These are phyloP conservation scores for Solanum boliviense DNA, from an alignment of 257 asterid species.

Conservation along the genomic window DNA sequence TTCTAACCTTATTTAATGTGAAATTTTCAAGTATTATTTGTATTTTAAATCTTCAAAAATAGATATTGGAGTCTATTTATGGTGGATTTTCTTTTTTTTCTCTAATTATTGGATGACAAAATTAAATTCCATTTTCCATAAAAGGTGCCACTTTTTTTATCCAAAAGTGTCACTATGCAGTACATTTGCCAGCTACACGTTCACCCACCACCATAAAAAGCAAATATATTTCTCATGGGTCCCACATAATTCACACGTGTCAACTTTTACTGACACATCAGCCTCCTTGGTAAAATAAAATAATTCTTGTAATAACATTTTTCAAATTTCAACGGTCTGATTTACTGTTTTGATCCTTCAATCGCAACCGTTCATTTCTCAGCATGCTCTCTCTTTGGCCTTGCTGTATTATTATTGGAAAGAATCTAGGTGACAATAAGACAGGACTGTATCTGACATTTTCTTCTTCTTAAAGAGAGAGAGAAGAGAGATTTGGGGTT, in stretches of 20 bases:
- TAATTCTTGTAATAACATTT: background rate
- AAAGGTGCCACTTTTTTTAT: background rate
- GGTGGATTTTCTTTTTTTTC: background rate
- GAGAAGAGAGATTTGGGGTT: background rate
- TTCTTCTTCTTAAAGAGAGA: constrained; percentile 16
- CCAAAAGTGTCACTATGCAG: background rate
- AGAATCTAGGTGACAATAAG: constrained; percentile 1
- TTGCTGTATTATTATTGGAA: background rate
- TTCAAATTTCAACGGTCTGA: constrained; percentile 66
- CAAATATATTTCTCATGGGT: background rate
- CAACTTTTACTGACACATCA: constrained; percentile 15
- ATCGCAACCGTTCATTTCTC: constrained; percentile 27
- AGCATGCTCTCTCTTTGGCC: background rate
- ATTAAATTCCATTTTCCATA: background rate
- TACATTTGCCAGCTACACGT: background rate
- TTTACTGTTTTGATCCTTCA: constrained; percentile 21
- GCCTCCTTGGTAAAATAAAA: constrained; percentile 20
- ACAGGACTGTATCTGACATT: constrained; percentile 26
- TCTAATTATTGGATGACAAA: background rate
- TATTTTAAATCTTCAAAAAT: background rate
- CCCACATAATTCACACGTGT: constrained; percentile 16
- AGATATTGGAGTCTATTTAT: background rate
- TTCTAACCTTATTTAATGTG: background rate
- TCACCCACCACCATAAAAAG: background rate
- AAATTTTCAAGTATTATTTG: background rate